A percentile compares a stretch with the other conserved stretches of the same genome.
Conservation (phyloP, 495 filamentous ascomycete species). For the Trichoderma reesei region DNA sequence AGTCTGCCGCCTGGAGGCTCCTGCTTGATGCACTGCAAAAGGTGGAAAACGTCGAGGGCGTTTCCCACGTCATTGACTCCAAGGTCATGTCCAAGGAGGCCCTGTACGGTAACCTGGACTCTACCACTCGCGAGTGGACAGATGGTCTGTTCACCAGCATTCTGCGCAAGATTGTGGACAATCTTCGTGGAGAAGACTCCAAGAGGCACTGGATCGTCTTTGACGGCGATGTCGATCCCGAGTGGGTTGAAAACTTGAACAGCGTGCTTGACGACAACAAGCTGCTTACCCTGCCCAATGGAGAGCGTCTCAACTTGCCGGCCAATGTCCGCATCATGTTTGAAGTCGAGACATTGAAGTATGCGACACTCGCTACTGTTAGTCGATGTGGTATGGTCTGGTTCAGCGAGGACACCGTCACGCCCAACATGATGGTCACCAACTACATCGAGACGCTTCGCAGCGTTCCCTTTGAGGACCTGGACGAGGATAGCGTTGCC, state of each 20-base stretch:
- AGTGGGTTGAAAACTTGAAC: conserved; percentile 99
- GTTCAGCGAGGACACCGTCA: conserved; percentile 97
- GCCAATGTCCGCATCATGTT: conserved; percentile 98
- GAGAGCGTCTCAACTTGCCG: conserved; percentile 89
- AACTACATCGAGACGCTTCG: conserved; percentile 82
- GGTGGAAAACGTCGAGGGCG: conserved; percentile 83
- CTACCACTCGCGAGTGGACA: conserved; percentile 95
- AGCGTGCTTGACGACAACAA: conserved; percentile 99
- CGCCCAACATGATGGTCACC: conserved; percentile 79
- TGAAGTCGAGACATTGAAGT: conserved; percentile 96
- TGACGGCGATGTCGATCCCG: conserved; percentile 96
- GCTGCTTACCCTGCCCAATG: conserved; percentile 89
- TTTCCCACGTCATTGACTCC: conserved; percentile 94
- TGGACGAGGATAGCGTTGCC: conserved; percentile 81
- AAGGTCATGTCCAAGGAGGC: conserved; percentile 99
- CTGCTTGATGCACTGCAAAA: conserved; percentile 88
- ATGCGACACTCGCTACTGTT: conserved; percentile 93
- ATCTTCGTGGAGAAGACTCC: conserved; percentile 88
- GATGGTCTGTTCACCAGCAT: conserved; percentile 98
- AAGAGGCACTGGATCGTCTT: conserved; percentile 99
- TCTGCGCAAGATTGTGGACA: conserved; percentile 95
- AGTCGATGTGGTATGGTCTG: conserved; percentile 99
- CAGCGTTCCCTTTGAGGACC: conserved; percentile 76
- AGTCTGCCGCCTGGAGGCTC: conserved; percentile 89
- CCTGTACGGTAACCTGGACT: conserved; percentile 89